phyloP scores from a whole-genome alignment of 345 rosid genomes.

The Hirschfeldia incana region DNA sequence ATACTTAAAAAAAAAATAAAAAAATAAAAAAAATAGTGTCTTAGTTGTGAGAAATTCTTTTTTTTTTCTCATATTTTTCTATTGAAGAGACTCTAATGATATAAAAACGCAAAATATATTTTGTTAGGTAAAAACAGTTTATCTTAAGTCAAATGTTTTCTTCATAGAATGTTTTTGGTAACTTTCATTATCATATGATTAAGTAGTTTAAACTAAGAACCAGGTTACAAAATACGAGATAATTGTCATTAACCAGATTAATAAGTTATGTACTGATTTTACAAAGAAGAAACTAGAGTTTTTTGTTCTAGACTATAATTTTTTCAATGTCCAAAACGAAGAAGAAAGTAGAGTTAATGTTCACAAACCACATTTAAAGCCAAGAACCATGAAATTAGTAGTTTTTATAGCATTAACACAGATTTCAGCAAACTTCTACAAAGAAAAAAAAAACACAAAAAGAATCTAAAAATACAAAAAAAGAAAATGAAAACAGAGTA shows the following conservation, averaged over 20 bases:
- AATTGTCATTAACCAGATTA: not conserved
- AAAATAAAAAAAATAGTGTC: not conserved
- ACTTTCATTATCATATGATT: not conserved
- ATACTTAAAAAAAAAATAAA: not conserved
- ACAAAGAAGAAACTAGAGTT: not conserved
- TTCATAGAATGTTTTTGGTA: not conserved
- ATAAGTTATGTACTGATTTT: not conserved
- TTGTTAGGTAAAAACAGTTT: not conserved
- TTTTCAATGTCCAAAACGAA: not conserved
- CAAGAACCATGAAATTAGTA: slow-evolving; percentile 23
- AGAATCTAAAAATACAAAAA: slow-evolving; percentile 15
- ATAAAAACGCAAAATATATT: not conserved
- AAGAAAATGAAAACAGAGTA: not conserved
- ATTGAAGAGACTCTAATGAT: not conserved
- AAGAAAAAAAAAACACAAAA: slow-evolving; percentile 15
- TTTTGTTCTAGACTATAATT: no score
- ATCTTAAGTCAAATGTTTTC: not conserved
- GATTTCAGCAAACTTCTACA: slow-evolving; percentile 24
- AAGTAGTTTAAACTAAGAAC: not conserved
- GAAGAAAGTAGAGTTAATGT: not conserved
- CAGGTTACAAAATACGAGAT: not conserved
- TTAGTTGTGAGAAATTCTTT: not conserved
- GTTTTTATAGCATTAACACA: slow-evolving; percentile 28
- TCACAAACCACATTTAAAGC: not conserved
- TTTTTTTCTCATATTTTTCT: not conserved